Evolutionary conservation across 257 asterid species (phyloP).

Genomic region (Solanum bulbocastanum): DNA sequence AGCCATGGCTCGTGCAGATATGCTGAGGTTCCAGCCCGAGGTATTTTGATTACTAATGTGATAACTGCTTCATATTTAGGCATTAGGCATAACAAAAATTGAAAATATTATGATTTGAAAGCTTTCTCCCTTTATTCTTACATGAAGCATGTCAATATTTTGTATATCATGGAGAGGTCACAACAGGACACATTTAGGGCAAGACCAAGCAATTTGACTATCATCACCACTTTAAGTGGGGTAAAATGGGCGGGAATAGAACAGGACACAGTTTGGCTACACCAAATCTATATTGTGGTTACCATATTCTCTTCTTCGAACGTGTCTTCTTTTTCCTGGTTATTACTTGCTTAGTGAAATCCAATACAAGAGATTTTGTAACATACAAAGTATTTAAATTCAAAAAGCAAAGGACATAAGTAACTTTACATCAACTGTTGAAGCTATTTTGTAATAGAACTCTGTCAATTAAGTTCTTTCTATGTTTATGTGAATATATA

Average conservation of each 20-base stretch:
- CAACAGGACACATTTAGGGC: background rate
- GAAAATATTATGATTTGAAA: background rate
- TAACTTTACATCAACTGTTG: background rate
- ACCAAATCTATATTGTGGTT: background rate
- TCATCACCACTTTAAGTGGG: background rate
- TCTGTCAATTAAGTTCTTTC: background rate
- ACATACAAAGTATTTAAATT: background rate
- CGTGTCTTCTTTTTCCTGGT: background rate
- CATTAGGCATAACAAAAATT: background rate
- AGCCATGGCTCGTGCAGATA: slow-evolving; percentile 99
- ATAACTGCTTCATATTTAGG: background rate
- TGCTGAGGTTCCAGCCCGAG: slow-evolving; percentile 97
- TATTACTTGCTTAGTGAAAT: background rate
- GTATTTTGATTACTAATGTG: slow-evolving; percentile 16
- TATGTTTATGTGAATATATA: background rate
- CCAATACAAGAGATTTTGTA: background rate
- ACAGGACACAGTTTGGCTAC: background rate
- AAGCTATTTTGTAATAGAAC: background rate
- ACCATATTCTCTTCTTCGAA: background rate
- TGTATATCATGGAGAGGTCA: background rate
- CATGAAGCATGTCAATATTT: background rate
- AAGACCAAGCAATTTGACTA: background rate
- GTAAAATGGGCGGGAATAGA: background rate
- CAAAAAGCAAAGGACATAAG: background rate
- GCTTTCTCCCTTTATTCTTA: background rate